A percentile compares a stretch with the other conserved stretches of the same genome.
phyloP scores from a whole-genome alignment of 1,284 basidiomycete species.

The Austropuccinia psidii region DNA sequence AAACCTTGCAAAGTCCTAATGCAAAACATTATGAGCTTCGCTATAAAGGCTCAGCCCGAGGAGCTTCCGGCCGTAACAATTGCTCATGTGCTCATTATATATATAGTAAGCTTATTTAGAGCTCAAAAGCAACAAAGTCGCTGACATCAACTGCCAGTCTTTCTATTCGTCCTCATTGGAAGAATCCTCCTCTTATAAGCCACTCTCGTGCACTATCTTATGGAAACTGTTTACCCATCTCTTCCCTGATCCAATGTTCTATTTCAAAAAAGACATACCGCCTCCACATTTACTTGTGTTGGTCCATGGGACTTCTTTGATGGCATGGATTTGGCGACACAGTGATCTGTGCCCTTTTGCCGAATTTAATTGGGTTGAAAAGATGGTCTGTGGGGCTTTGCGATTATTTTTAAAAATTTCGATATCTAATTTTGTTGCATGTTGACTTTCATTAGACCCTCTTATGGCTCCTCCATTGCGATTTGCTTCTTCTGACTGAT shows the following conservation, averaged over 20 bases:
- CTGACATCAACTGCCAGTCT: background rate
- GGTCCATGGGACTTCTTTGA: background rate
- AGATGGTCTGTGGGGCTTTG: background rate
- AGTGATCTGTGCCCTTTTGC: background rate
- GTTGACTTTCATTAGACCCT: background rate
- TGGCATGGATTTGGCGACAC: constrained; percentile 17
- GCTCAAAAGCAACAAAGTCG: background rate
- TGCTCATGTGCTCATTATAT: background rate
- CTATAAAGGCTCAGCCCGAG: background rate
- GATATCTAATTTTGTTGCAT: background rate
- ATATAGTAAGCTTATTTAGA: background rate
- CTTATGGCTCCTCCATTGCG: background rate
- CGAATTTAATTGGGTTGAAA: background rate
- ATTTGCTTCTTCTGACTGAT: background rate
- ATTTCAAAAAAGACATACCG: background rate
- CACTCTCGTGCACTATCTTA: background rate
- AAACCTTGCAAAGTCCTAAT: background rate
- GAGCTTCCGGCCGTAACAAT: background rate
- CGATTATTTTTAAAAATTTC: background rate
- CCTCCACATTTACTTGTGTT: background rate
- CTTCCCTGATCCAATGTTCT: background rate
- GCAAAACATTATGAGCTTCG: background rate
- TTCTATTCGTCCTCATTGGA: background rate
- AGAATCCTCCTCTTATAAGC: constrained; percentile 1
- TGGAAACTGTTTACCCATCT: constrained; percentile 3